Percentiles rank a stretch among this genome's conserved stretches.
Evolutionary conservation across 106 monocot genomes (phyloP).

Genomic region (Acorus gramineus): DNA sequence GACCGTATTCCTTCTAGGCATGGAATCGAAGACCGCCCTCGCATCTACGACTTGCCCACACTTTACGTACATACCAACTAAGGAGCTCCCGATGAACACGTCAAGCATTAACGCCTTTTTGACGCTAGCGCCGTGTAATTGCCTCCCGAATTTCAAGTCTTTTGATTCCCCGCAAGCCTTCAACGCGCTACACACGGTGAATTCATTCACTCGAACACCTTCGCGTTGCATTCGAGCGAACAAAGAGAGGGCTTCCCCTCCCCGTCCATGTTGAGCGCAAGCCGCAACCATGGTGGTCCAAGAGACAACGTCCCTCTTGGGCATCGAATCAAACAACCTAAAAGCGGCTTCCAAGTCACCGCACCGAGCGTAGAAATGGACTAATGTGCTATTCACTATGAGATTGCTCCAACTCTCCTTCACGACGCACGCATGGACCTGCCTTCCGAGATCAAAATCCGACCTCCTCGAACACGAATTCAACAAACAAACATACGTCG

Average conservation of each 20-base stretch:
- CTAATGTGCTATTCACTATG: constrained; percentile 63
- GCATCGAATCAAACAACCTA: constrained; percentile 42
- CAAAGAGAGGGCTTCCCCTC: constrained; percentile 39
- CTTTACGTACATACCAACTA: constrained; percentile 68
- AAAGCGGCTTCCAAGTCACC: constrained; percentile 36
- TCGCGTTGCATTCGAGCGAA: constrained; percentile 51
- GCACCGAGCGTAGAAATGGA: constrained; percentile 57
- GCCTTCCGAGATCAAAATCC: constrained; percentile 54
- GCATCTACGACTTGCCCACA: constrained; percentile 63
- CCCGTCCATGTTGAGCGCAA: constrained; percentile 39
- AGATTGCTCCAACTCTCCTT: constrained; percentile 62
- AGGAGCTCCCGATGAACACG: constrained; percentile 58
- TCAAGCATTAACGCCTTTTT: constrained; percentile 52
- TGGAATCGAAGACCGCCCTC: constrained; percentile 52
- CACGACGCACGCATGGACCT: constrained; percentile 59
- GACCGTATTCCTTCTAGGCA: constrained; percentile 73
- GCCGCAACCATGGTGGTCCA: constrained; percentile 84
- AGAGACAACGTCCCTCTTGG: constrained; percentile 38
- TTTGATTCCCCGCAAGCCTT: constrained; percentile 72
- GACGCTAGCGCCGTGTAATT: constrained; percentile 56
- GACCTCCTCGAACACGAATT: constrained; percentile 48
- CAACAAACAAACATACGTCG: constrained; percentile 64
- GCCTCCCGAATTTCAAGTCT: constrained; percentile 54
- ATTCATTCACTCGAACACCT: constrained; percentile 60
- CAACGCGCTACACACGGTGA: constrained; percentile 65